These are phyloP conservation scores for Exophiala dermatitidis DNA, from an alignment of 2,329 filamentous ascomycete species.

Conservation along the genomic window DNA sequence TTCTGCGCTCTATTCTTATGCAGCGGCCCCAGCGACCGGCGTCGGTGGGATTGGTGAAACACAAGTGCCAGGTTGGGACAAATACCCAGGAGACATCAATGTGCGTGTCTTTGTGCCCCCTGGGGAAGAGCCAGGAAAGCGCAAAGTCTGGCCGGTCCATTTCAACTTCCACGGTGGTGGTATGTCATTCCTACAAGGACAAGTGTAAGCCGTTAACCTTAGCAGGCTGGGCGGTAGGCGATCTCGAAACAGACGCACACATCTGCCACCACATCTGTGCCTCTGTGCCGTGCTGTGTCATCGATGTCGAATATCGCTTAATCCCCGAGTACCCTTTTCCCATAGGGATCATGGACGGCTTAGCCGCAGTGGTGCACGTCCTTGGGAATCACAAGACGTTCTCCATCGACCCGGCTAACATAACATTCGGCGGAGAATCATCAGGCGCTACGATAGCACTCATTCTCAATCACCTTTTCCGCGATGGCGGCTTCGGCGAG, in stretches of 20 bases:
- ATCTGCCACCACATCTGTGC: constrained; percentile 27
- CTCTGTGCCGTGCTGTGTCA: constrained; percentile 25
- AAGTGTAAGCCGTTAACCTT: constrained; percentile 2
- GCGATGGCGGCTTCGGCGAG: constrained; percentile 18
- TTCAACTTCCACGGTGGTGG: constrained; percentile 28
- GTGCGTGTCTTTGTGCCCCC: constrained; percentile 27
- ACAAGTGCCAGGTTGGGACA: constrained; percentile 24
- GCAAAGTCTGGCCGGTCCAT: constrained; percentile 27
- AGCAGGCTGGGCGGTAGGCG: constrained; percentile 25
- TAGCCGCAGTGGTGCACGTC: constrained; percentile 22
- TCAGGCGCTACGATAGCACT: constrained; percentile 26
- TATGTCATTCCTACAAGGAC: constrained; percentile 4
- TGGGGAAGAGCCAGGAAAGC: constrained; percentile 23
- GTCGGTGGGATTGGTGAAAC: constrained; percentile 28
- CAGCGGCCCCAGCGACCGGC: constrained; percentile 22
- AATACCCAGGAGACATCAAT: constrained; percentile 26
- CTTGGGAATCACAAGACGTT: constrained; percentile 26
- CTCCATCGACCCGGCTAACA: constrained; percentile 23
- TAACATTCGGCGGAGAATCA: constrained; percentile 26
- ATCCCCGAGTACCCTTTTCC: constrained; percentile 27
- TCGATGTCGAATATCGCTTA: constrained; percentile 26
- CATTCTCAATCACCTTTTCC: constrained; percentile 23
- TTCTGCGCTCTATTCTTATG: constrained; percentile 24
- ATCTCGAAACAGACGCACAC: constrained; percentile 26
- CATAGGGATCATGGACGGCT: constrained; percentile 25